phyloP scores from a whole-genome alignment of 805 yeast genomes.

The Candida namnaoensis region DNA sequence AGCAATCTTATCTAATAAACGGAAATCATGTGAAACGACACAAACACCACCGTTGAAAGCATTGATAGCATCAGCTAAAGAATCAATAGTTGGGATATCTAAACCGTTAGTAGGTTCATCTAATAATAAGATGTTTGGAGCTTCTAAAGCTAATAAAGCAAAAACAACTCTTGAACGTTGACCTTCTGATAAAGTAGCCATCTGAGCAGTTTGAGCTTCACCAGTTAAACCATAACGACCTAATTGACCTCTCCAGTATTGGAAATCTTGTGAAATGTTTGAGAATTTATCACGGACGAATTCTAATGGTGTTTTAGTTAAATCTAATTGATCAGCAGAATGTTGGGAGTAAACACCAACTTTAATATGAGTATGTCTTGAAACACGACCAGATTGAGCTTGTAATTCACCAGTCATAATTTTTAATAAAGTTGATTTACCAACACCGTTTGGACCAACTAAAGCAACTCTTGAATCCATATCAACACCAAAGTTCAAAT shows the following conservation, averaged over 20 bases:
- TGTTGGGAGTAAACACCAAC: slow-evolving; percentile 99
- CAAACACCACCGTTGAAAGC: slow-evolving; percentile 97
- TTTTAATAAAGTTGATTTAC: slow-evolving; percentile 92
- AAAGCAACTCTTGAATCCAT: slow-evolving; percentile 98
- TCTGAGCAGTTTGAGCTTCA: slow-evolving; percentile 96
- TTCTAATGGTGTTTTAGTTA: slow-evolving; percentile 91
- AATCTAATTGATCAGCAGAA: slow-evolving; percentile 95
- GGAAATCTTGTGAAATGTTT: slow-evolving; percentile 90
- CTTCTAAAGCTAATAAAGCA: slow-evolving; percentile 89
- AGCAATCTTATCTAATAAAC: slow-evolving; percentile 93
- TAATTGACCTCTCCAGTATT: slow-evolving; percentile 96
- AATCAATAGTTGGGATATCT: slow-evolving; percentile 97
- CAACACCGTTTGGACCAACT: slow-evolving; percentile 99
- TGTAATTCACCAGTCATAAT: slow-evolving; percentile 91
- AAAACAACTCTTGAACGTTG: slow-evolving; percentile 99
- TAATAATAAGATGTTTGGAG: slow-evolving; percentile 87
- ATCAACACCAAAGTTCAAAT: slow-evolving; percentile 95
- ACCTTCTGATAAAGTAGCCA: slow-evolving; percentile 98
- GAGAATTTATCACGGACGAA: slow-evolving; percentile 94
- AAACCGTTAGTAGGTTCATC: slow-evolving; percentile 99
- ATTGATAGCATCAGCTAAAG: slow-evolving; percentile 93
- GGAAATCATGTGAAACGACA: slow-evolving; percentile 98
- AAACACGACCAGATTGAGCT: slow-evolving; percentile 91
- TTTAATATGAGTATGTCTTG: slow-evolving; percentile 95
- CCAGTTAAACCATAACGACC: slow-evolving; percentile 99